Percentiles rank a stretch among this genome's conserved stretches.
phyloP scores from a whole-genome alignment of 495 filamentous ascomycete species.

The Tuber indicum region DNA sequence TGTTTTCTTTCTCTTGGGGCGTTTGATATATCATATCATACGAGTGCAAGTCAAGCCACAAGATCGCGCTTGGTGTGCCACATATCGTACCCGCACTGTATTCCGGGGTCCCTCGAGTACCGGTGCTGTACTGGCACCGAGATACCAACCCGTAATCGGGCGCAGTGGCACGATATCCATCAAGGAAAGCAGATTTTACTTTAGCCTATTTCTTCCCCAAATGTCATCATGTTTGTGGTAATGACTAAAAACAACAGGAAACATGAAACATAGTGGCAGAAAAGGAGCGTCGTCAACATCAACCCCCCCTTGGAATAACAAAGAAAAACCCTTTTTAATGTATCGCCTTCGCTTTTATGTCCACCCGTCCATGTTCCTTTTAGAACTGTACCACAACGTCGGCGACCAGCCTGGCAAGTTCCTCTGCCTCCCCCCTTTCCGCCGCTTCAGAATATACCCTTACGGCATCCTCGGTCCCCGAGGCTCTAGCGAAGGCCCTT shows the following conservation, averaged over 20 bases:
- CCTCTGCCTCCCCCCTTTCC: conserved; percentile 73
- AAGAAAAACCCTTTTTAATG: neutral
- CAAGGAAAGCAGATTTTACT: neutral
- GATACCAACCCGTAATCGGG: neutral
- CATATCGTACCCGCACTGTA: neutral
- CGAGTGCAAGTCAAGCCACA: neutral
- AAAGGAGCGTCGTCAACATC: neutral
- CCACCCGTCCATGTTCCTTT: neutral
- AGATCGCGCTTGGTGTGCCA: neutral
- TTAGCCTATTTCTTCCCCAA: neutral
- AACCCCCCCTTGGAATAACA: neutral
- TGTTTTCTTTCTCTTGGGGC: neutral
- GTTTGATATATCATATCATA: neutral
- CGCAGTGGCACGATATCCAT: neutral
- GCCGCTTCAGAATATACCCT: conserved; percentile 96
- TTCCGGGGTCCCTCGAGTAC: neutral
- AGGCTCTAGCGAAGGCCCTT: conserved; percentile 81
- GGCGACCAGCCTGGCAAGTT: conserved; percentile 75
- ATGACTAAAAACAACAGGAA: neutral
- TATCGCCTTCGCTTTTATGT: neutral
- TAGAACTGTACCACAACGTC: conserved; percentile 53
- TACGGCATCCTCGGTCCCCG: conserved; percentile 92
- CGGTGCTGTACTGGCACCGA: neutral
- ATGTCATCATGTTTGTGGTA: neutral
- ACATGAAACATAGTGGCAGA: neutral